phyloP scores from a whole-genome alignment of 2,329 filamentous ascomycete genomes.

The Hymenoscyphus occultus region DNA sequence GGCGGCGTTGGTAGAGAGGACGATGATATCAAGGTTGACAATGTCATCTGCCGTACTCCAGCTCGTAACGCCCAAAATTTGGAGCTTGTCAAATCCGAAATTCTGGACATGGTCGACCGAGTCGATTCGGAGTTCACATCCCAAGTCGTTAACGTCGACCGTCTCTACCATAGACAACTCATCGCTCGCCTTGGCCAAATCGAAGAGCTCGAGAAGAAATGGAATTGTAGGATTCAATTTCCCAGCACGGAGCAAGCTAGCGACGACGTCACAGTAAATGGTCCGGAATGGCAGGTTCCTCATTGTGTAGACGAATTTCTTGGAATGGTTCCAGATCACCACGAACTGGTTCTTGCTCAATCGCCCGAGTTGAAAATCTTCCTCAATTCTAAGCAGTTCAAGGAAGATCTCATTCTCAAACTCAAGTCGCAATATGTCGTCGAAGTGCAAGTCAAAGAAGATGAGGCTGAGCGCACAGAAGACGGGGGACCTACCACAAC shows the following conservation, averaged over 20 bases:
- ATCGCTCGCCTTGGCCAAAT: constrained; percentile 85
- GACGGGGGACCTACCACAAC: constrained; percentile 57
- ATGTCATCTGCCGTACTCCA: constrained; percentile 96
- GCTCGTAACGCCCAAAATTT: constrained; percentile 95
- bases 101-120: constrained; percentile 95
- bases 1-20: constrained; percentile 89
- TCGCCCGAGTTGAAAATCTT: constrained; percentile 75
- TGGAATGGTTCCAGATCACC: constrained; percentile 95
- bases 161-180: constrained; percentile 91
- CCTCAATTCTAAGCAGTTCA: constrained; percentile 77
- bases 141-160: constrained; percentile 89
- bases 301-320: constrained; percentile 94
- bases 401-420: constrained; percentile 75
- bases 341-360: constrained; percentile 82
- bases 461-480: constrained; percentile 55
- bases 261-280: constrained; percentile 91
- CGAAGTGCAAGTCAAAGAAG: constrained; percentile 71
- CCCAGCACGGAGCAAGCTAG: constrained; percentile 96
- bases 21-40: constrained; percentile 97
- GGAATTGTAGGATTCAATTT: constrained; percentile 99
- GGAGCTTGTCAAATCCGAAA: constrained; percentile 97
- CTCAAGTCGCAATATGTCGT: constrained; percentile 91
- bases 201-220: constrained; percentile 95
- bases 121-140: constrained; percentile 91
- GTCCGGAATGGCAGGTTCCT: constrained; percentile 96